Evolutionary conservation across 1,284 basidiomycete genomes (phyloP).

Genomic region (Ganoderma boninense): DNA sequence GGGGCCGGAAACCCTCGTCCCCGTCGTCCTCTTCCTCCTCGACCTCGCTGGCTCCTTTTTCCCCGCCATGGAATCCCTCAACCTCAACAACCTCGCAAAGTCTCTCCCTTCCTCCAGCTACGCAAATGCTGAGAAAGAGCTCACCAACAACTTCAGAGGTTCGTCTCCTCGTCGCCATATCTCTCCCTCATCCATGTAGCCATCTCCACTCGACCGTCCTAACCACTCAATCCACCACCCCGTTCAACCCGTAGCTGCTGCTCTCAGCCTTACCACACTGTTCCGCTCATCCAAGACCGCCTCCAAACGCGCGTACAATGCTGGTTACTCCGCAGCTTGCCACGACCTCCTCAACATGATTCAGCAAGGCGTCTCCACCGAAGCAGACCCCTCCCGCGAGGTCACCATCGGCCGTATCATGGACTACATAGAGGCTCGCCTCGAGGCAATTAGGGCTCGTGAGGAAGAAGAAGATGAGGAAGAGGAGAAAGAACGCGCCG

Average conservation of each 20-base stretch:
- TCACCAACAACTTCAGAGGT: conserved; percentile 85
- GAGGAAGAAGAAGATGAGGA: conserved; percentile 85
- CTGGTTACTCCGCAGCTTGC: conserved; percentile 79
- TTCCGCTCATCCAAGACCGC: conserved; percentile 78
- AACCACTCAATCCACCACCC: neutral
- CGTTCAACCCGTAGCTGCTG: conserved; percentile 61
- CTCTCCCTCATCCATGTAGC: conserved; percentile 2
- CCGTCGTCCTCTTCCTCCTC: neutral
- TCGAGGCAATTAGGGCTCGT: conserved; percentile 73
- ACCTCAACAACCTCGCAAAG: conserved; percentile 76
- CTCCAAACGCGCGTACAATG: conserved; percentile 79
- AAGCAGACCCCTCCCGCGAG: conserved; percentile 41
- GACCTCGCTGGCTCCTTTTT: neutral
- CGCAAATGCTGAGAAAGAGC: conserved; percentile 75
- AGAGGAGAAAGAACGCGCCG: conserved; percentile 60
- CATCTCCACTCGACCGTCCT: neutral
- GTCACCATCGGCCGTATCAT: conserved; percentile 79
- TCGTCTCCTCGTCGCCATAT: conserved; percentile 20
- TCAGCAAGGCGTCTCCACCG: conserved; percentile 72
- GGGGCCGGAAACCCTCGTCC: neutral
- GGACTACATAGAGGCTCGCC: conserved; percentile 72
- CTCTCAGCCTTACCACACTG: conserved; percentile 81
- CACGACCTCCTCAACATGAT: conserved; percentile 81
- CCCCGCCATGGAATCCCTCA: conserved; percentile 67
- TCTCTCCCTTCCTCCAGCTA: conserved; percentile 71